Base-by-base conservation (phyloP, 2,329 filamentous ascomycete genomes). In the Fusarium bactridioides region DNA sequence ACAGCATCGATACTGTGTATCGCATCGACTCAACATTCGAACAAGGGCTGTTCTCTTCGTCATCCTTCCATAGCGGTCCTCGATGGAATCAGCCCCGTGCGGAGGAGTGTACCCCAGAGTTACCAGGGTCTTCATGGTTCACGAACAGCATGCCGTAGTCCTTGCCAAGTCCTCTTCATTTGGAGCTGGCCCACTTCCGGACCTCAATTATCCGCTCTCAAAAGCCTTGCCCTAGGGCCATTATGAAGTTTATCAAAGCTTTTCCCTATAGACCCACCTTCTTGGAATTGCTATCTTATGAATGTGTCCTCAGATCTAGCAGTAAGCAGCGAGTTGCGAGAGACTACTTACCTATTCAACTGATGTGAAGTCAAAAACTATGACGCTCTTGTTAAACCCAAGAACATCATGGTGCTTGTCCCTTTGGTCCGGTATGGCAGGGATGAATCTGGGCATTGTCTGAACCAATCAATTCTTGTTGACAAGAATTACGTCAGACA, bases 371-470 rank as follows among this genome's bases (percentile, higher is more conserved):
- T 43, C 38, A 63, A 55, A 40, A 43, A 27, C 25, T 11, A 68
- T 62, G 56, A 55, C 48, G 27, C 31, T 68, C 43, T 61, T 55
- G 33, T 47, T 37, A 27, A 61, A 54, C 23, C 18, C 29, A 47
- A n/a, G 40, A 53, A 48, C 25, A 54, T 68, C 33, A 45, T 38
- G 50, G 44, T 57, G 40, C 41, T 68, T 56, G 56, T 69, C 61
- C 74, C 74, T 67, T 75, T 76, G 61, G 74, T 64, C 74, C 74
- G 74, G 47, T 61, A 43, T 23, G 62, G 70, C 74, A 61, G 56
- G 74, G 74, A 67, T 75, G 62, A 69, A 64, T 58, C 47, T 73
- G 48, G 53, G 48, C 59, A 60, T 69, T 54, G 57, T 67, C 59
- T 61, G 29, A 29, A 23, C 74, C 73, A 76, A 76, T 76, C 64